A percentile compares a stretch with the other conserved stretches of the same genome.
phyloP scores from a whole-genome alignment of 108 stramenopile species.

The Fistulifera pelliculosa region DNA sequence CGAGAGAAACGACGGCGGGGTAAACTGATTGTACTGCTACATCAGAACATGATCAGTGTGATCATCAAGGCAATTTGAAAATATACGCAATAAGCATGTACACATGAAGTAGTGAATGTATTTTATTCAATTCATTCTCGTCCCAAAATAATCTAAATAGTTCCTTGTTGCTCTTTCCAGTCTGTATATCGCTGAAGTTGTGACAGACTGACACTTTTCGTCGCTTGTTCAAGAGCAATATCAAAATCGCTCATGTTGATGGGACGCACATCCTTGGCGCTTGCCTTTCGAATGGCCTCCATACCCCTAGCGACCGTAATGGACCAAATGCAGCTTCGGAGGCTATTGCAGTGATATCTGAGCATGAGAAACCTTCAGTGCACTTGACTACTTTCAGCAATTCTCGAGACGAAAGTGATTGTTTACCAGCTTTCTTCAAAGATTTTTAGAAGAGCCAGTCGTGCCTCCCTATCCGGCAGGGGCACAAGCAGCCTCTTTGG shows the following conservation, averaged over 20 bases:
- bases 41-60: too few relatives aligned
- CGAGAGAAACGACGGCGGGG: too few relatives aligned
- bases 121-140: too few relatives aligned
- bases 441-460: constrained; percentile 42
- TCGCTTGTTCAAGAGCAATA: constrained; percentile 33
- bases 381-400: constrained; percentile 26
- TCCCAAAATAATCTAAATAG: too few relatives aligned
- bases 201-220: constrained; percentile 32
- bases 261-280: constrained; percentile 32
- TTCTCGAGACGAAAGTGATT: constrained; percentile 18
- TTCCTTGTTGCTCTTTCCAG: constrained; percentile 44
- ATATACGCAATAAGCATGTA: too few relatives aligned
- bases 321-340: constrained; percentile 60
- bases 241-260: constrained; percentile 48
- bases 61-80: too few relatives aligned
- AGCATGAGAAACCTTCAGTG: constrained; percentile 47
- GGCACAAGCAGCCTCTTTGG: constrained; percentile 90
- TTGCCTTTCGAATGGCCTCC: constrained; percentile 31
- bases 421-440: constrained; percentile 34
- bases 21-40: too few relatives aligned
- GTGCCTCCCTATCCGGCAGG: constrained; percentile 65
- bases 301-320: constrained; percentile 36
- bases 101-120: too few relatives aligned
- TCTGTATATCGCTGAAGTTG: constrained; percentile 34
- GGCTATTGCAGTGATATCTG: constrained; percentile 52